A percentile compares a stretch with the other conserved stretches of the same genome.
Evolutionary conservation across 306 rosid genomes (phyloP).

Genomic region (Boehmeria nivea): DNA sequence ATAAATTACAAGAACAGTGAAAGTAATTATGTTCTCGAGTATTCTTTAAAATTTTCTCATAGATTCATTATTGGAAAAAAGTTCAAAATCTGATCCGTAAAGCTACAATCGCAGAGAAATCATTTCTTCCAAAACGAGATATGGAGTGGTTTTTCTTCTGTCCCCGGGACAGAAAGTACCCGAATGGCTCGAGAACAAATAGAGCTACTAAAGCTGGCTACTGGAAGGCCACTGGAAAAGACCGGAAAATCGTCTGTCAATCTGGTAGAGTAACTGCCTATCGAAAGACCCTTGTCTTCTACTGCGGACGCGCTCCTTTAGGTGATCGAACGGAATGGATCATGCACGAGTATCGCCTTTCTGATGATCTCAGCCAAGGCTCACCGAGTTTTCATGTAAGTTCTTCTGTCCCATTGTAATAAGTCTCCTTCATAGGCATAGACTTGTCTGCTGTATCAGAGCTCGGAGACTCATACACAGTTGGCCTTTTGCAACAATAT

Average conservation of each 20-base stretch:
- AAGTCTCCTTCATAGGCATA: constrained; percentile 4
- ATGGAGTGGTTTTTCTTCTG: constrained; percentile 98
- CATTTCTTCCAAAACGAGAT: constrained; percentile 73
- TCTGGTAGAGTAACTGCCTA: constrained; percentile 48
- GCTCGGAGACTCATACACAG: constrained; percentile 6
- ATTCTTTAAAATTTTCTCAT: neutral
- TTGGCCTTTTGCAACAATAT: constrained; percentile 6
- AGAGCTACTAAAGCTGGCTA: constrained; percentile 93
- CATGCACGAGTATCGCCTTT: constrained; percentile 92
- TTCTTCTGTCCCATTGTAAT: neutral
- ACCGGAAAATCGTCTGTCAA: constrained; percentile 59
- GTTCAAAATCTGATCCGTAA: constrained; percentile 22
- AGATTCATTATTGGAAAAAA: constrained; percentile 7
- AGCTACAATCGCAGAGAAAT: constrained; percentile 53
- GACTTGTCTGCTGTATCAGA: neutral
- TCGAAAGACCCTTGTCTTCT: constrained; percentile 85
- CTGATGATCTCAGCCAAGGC: constrained; percentile 49
- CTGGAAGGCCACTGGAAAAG: constrained; percentile 99
- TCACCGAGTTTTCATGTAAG: constrained; percentile 55
- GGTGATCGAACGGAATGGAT: constrained; percentile 84
- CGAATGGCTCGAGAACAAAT: constrained; percentile 86
- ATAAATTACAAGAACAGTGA: constrained; percentile 7
- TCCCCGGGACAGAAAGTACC: constrained; percentile 81
- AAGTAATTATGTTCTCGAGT: neutral
- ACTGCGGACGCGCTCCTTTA: constrained; percentile 82